phyloP scores from a whole-genome alignment of 2,329 filamentous ascomycete genomes.

The Cercospora citrullina region DNA sequence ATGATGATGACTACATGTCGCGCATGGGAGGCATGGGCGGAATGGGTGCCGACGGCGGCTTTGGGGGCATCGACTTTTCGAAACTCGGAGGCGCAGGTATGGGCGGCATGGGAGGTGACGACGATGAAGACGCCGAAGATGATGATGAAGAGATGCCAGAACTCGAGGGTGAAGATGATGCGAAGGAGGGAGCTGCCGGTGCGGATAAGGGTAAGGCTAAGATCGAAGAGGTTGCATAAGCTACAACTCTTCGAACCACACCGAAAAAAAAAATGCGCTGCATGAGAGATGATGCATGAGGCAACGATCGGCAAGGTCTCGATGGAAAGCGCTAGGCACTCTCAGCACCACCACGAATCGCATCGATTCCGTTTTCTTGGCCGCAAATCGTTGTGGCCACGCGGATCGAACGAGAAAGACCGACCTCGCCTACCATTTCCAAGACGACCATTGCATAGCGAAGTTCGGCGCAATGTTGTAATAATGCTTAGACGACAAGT shows the following conservation, averaged over 20 bases:
- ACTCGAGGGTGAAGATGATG: conserved; percentile 63
- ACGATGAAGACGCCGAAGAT: conserved; percentile 65
- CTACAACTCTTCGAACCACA: neutral
- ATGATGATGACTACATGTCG: conserved; percentile 68
- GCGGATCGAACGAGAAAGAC: neutral
- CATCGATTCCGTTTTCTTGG: neutral
- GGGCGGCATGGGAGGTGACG: conserved; percentile 44
- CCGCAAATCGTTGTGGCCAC: neutral
- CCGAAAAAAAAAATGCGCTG: neutral
- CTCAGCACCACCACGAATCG: neutral
- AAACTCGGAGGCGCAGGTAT: conserved; percentile 58
- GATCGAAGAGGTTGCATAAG: conserved; percentile 50
- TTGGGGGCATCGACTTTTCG: conserved; percentile 42
- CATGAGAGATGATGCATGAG: conserved; percentile 1
- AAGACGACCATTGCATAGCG: neutral
- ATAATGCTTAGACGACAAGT: neutral
- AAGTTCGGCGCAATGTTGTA: neutral
- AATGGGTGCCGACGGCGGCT: conserved; percentile 38
- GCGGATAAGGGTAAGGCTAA: conserved; percentile 39
- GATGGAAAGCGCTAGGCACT: conserved; percentile 1
- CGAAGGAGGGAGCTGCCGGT: conserved; percentile 31
- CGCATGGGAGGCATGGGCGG: conserved; percentile 50
- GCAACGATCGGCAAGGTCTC: conserved; percentile 2
- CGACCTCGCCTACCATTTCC: neutral
- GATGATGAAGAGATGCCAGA: conserved; percentile 77